Percentiles rank a stretch among this genome's conserved stretches.
phyloP scores from a whole-genome alignment of 805 yeast species.

The Priceomyces fermenticarens region DNA sequence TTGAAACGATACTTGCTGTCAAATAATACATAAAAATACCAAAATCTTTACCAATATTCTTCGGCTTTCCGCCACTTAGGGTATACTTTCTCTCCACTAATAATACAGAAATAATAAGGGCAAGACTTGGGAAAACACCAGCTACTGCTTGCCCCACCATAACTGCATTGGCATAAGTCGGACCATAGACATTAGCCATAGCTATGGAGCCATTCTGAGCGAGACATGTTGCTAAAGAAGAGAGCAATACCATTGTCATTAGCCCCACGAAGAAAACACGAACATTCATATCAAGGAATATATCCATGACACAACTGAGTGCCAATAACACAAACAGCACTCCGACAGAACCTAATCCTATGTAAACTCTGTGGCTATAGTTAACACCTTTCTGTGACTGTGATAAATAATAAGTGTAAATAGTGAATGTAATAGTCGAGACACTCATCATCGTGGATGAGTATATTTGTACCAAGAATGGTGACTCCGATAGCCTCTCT shows the following conservation, averaged over 20 bases:
- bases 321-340: constrained; percentile 58
- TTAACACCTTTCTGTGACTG: constrained; percentile 60
- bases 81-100: constrained; percentile 12
- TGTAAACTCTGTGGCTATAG: constrained; percentile 52
- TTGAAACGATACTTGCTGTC: constrained; percentile 48
- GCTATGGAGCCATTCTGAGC: constrained; percentile 93
- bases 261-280: constrained; percentile 47
- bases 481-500: constrained; percentile 51
- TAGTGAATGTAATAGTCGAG: constrained; percentile 66
- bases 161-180: constrained; percentile 79
- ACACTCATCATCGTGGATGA: constrained; percentile 87
- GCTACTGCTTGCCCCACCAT: constrained; percentile 96
- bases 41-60: constrained; percentile 24
- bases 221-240: constrained; percentile 74
- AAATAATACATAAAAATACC: constrained; percentile 47
- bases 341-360: constrained; percentile 61
- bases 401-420: constrained; percentile 59
- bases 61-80: constrained; percentile 22
- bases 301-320: constrained; percentile 38
- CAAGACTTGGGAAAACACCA: constrained; percentile 85
- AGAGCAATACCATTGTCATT: constrained; percentile 59
- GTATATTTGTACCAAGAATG: constrained; percentile 54
- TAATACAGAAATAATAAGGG: constrained; percentile 55
- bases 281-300: constrained; percentile 36
- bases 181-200: constrained; percentile 70